phyloP scores from a whole-genome alignment of 1,139 yeast genomes.

The Arxiozyma heterogenica region DNA sequence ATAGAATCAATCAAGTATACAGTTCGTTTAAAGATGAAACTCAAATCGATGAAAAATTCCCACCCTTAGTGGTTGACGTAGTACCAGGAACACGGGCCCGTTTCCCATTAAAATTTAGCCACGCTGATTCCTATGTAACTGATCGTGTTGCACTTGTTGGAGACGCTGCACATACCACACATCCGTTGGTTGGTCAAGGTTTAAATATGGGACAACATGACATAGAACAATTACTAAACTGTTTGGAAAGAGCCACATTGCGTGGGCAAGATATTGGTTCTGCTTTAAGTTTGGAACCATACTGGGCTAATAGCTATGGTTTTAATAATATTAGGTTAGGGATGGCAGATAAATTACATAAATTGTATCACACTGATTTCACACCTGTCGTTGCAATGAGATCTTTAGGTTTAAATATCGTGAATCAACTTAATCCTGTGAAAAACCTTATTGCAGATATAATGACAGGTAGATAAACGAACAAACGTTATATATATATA shows the following conservation, averaged over 20 bases:
- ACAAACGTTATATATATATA: no score
- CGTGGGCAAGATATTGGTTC: slow-evolving; percentile 89
- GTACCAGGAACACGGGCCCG: slow-evolving; percentile 65
- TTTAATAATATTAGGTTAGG: slow-evolving; percentile 75
- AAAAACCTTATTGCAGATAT: slow-evolving; percentile 48
- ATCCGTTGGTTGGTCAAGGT: slow-evolving; percentile 97
- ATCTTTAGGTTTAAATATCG: slow-evolving; percentile 61
- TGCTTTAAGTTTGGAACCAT: slow-evolving; percentile 66
- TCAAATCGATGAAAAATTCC: slow-evolving; percentile 48
- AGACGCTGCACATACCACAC: slow-evolving; percentile 97
- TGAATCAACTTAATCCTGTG: slow-evolving; percentile 54
- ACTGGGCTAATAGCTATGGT: slow-evolving; percentile 73
- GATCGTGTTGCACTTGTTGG: slow-evolving; percentile 88
- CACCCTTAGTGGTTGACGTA: slow-evolving; percentile 54
- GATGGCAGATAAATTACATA: slow-evolving; percentile 85
- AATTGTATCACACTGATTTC: slow-evolving; percentile 68
- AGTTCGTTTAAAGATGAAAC: slow-evolving; percentile 36
- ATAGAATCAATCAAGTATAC: slow-evolving; percentile 52
- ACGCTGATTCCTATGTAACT: slow-evolving; percentile 79
- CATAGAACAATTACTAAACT: slow-evolving; percentile 59
- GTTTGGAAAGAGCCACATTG: slow-evolving; percentile 58
- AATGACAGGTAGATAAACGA: slow-evolving; percentile 10
- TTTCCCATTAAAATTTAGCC: slow-evolving; percentile 82
- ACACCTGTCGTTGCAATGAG: slow-evolving; percentile 68
- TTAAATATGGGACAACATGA: slow-evolving; percentile 97